Evolutionary conservation across 2,329 filamentous ascomycete species (phyloP).

Genomic region (Scolecobasidium constrictum): DNA sequence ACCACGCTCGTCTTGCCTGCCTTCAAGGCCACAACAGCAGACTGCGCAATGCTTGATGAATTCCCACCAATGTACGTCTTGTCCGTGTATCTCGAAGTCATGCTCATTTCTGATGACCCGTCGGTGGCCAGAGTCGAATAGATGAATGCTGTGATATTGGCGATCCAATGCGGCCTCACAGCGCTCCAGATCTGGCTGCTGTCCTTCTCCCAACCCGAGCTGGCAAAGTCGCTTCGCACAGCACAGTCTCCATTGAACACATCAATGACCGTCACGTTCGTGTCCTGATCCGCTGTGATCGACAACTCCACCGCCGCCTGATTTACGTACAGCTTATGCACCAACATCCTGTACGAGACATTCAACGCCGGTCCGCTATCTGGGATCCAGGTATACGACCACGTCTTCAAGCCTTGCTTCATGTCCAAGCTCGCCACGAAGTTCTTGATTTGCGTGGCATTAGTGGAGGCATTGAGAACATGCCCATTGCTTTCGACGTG

Average conservation of each 20-base stretch:
- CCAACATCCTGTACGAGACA: constrained; percentile 55
- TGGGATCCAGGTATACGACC: constrained; percentile 58
- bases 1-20: constrained; percentile 44
- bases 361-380: constrained; percentile 37
- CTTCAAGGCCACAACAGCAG: constrained; percentile 41
- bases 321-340: constrained; percentile 52
- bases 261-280: constrained; percentile 51
- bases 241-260: constrained; percentile 57
- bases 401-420: constrained; percentile 50
- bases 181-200: constrained; percentile 49
- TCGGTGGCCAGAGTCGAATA: constrained; percentile 42
- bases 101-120: constrained; percentile 29
- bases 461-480: constrained; percentile 50
- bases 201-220: constrained; percentile 43
- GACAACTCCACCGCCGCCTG: constrained; percentile 50
- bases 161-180: constrained; percentile 51
- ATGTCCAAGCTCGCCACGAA: constrained; percentile 54
- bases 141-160: constrained; percentile 52
- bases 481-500: constrained; percentile 43
- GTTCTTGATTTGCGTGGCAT: constrained; percentile 45
- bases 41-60: constrained; percentile 54
- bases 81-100: constrained; percentile 32
- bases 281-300: constrained; percentile 42
- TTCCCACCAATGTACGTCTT: constrained; percentile 43
- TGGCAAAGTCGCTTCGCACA: constrained; percentile 49